These are phyloP conservation scores for Pulveroboletus sp. DNA, from an alignment of 768 basidiomycete genomes.

Conservation along the genomic window DNA sequence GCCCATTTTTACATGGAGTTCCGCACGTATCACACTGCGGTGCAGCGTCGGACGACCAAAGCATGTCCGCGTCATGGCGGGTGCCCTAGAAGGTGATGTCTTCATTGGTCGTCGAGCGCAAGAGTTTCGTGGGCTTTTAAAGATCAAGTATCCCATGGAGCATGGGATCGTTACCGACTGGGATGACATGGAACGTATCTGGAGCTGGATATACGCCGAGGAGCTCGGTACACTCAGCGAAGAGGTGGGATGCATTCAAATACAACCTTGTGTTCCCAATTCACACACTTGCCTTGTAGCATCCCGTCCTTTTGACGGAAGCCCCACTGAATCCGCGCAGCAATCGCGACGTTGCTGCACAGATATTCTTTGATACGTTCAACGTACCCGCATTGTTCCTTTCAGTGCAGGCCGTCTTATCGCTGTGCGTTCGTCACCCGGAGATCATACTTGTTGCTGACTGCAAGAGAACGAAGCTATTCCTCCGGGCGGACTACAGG, in stretches of 20 bases:
- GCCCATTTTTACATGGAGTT: slow-evolving; percentile 26
- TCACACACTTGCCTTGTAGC: slow-evolving; percentile 45
- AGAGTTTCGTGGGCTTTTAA: slow-evolving; percentile 90
- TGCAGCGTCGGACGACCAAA: slow-evolving; percentile 92
- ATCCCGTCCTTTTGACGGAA: slow-evolving; percentile 95
- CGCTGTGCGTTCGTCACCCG: slow-evolving; percentile 61
- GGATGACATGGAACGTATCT: slow-evolving; percentile 99
- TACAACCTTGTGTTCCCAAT: not conserved
- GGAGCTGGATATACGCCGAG: slow-evolving; percentile 96
- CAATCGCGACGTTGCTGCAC: slow-evolving; percentile 94
- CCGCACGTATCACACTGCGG: slow-evolving; percentile 18
- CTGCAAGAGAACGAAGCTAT: slow-evolving; percentile 54
- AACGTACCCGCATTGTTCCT: slow-evolving; percentile 97
- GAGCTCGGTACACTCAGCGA: slow-evolving; percentile 94
- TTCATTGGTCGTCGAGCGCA: slow-evolving; percentile 96
- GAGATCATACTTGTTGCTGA: slow-evolving; percentile 6
- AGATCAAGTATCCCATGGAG: slow-evolving; percentile 99
- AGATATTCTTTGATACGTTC: slow-evolving; percentile 99
- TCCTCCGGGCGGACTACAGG: slow-evolving; percentile 98
- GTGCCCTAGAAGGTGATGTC: slow-evolving; percentile 91
- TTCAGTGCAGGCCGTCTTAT: slow-evolving; percentile 94
- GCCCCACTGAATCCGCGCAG: slow-evolving; percentile 95
- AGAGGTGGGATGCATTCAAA: slow-evolving; percentile 58
- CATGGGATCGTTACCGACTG: slow-evolving; percentile 99
- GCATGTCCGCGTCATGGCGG: slow-evolving; percentile 96